Evolutionary conservation across 1,284 basidiomycete genomes (phyloP), one percentile per base, ranked within the genome.

Genomic region (Waitea zeae): DNA sequence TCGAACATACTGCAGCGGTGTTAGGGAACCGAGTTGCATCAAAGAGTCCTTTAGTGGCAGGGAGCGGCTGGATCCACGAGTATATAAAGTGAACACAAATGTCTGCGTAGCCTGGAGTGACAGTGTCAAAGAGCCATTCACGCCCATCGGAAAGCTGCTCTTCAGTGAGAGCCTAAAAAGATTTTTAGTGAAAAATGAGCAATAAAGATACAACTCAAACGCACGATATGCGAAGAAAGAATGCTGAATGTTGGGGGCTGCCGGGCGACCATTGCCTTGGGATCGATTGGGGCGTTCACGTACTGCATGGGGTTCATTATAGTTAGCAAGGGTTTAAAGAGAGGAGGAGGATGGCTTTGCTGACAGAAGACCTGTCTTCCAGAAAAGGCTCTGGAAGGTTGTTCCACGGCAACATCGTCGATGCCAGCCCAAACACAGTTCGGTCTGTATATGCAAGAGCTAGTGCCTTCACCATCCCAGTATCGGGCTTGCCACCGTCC

Each of bases 101-200:
- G 42, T 75, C 70, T 5, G 60, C 64, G 7, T 70, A 48, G 30
- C 65, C 56, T 3, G 67, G 66, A 0, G 48, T 37, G 35, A 59
- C 58, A 0, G 70, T 70, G 41, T 70, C 61, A 38, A 71, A 59
- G 4, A 71, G 48, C 68, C 69, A 75, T 45, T 67, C 61, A 3
- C 70, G 59, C n/a, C 56, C 64, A 45, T 71, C 68, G 2, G 48
- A 47, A 13, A 73, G 53, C 41, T 71, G 67, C 39, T 68, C 58
- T 41, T 73, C 65, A 4, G 68, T 30, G 11, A 68, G 44, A 5
- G 49, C 43, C 66, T 71, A 33, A 4, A 31, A 17, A 29, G 12
- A 35, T 36, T 31, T 35, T 14, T 19, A 17, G 17, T 18, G 14
- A 37, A 29, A 30, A 34, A 39, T 13, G 26, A 41, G 33, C 20